phyloP scores from a whole-genome alignment of 2,329 filamentous ascomycete genomes.

The Hymenoscyphus salicellus region DNA sequence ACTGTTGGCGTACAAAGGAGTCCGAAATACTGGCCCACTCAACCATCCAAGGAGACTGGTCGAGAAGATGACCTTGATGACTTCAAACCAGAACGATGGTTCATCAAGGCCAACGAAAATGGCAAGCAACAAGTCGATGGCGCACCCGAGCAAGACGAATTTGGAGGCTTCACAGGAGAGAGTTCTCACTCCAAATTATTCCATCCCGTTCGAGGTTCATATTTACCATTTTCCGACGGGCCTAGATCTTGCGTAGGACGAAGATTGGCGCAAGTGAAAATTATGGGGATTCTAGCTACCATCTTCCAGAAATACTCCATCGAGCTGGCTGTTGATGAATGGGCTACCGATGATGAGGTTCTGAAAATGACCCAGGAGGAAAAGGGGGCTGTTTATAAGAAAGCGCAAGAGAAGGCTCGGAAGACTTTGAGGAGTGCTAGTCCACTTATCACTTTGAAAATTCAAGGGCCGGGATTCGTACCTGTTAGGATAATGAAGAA shows the following conservation, averaged over 20 bases:
- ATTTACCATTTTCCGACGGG: slow-evolving; percentile 58
- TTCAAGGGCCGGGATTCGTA: slow-evolving; percentile 53
- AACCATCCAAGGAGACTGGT: slow-evolving; percentile 41
- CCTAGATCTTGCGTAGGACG: slow-evolving; percentile 56
- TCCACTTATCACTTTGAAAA: slow-evolving; percentile 69
- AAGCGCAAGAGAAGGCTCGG: slow-evolving; percentile 55
- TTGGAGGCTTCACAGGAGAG: slow-evolving; percentile 57
- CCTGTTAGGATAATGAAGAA: slow-evolving; percentile 66
- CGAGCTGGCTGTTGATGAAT: slow-evolving; percentile 25
- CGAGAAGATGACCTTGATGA: slow-evolving; percentile 58
- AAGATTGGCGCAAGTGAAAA: slow-evolving; percentile 58
- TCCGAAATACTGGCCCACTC: slow-evolving; percentile 65
- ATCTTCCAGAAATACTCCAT: slow-evolving; percentile 44
- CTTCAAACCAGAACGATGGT: slow-evolving; percentile 73
- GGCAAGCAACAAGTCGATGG: slow-evolving; percentile 23
- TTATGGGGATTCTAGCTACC: slow-evolving; percentile 53
- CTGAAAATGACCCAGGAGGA: slow-evolving; percentile 44
- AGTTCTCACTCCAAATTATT: slow-evolving; percentile 59
- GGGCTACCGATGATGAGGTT: slow-evolving; percentile 25
- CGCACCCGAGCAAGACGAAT: slow-evolving; percentile 46
- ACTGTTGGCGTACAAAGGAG: slow-evolving; percentile 61
- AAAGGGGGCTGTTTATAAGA: slow-evolving; percentile 56
- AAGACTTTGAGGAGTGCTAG: slow-evolving; percentile 53
- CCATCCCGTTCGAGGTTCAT: slow-evolving; percentile 59
- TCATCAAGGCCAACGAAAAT: slow-evolving; percentile 39